A percentile compares a stretch with the other conserved stretches of the same genome.
Evolutionary conservation across 768 basidiomycete species (phyloP).

Genomic region (Lactarius pseudohatsudake): DNA sequence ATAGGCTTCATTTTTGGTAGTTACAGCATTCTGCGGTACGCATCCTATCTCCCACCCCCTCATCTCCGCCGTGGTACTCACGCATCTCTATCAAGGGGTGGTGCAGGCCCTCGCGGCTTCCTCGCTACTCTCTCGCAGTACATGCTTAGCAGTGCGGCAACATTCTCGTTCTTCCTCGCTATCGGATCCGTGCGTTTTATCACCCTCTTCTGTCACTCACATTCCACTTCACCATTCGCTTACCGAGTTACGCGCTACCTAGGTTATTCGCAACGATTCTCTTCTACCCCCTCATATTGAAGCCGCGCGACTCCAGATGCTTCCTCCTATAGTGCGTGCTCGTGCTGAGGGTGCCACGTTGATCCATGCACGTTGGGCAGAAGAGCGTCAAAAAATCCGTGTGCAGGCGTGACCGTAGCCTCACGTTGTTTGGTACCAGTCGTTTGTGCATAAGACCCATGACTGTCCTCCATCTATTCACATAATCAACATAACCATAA

Average conservation of each 20-base stretch:
- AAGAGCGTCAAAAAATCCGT: constrained; percentile 43
- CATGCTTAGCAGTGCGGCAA: constrained; percentile 97
- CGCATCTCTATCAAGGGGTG: constrained; percentile 52
- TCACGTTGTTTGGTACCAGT: constrained; percentile 11
- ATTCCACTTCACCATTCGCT: not conserved
- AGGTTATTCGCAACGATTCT: constrained; percentile 90
- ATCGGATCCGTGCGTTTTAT: constrained; percentile 74
- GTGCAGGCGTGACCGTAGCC: constrained; percentile 14
- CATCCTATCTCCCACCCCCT: constrained; percentile 9
- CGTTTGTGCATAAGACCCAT: constrained; percentile 15
- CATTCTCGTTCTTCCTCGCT: constrained; percentile 95
- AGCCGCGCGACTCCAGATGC: constrained; percentile 60
- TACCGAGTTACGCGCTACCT: constrained; percentile 2
- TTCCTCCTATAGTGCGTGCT: constrained; percentile 57
- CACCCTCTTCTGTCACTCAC: constrained; percentile 5
- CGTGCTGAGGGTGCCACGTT: constrained; percentile 66
- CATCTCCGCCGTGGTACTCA: constrained; percentile 9
- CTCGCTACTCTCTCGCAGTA: constrained; percentile 94
- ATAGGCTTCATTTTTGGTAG: constrained; percentile 98
- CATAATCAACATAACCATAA: constrained; percentile 7
- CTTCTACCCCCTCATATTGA: constrained; percentile 58
- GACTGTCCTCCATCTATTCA: constrained; percentile 2
- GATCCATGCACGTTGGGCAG: constrained; percentile 76
- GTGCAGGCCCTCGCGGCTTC: constrained; percentile 87
- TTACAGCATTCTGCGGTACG: constrained; percentile 87